Base-by-base conservation (phyloP, 257 asterid genomes). In the Euphrasia confusa region DNA sequence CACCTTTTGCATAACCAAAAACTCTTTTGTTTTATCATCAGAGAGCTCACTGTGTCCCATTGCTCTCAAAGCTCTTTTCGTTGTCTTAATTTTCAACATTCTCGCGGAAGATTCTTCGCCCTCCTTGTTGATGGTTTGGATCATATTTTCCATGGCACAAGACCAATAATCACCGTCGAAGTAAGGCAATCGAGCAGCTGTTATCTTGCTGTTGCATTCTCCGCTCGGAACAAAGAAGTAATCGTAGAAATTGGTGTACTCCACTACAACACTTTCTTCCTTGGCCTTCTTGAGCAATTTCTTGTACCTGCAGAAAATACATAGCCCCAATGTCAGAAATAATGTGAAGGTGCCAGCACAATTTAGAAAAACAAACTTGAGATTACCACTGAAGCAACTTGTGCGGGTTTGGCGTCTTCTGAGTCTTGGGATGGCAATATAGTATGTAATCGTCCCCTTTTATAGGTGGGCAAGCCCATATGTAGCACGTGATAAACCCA, bases 391-490 rank as follows among this genome's bases (percentile, higher is more conserved):
- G 79, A 44, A 81, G 76, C 72, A 86, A 76, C 73, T 84, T 81
- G 17, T 74, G 80, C 5, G 82, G 49, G 66, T 73, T 78, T 14
- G 97, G 95, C 48, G 76, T 76, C 72, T 73, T 89, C 60, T 89
- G 97, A 63, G 79, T 57, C 71, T 73, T 84, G 44, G 97, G 97
- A 78, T 89, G 95, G 69, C 87, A 84, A 71, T 80, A 73, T 68
- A 89, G 72, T 64, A 89, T 89, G 75, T 86, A 89, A 77, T 89
- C 94, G 33, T 86, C 90, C 55, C 84, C 88, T 76, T 67, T 82
- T 54, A 52, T 27, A 64, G 97, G 93, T 64, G 97, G 95, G 78
- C 91, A 89, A 61, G 93, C 87, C 97, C 97, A 89, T 74, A 89
- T 74, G 42, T 86, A 82, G 78, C 94, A 80, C 61, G 83, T 80